Conservation (phyloP, 257 asterid genomes). For the Cynanchum wilfordii region DNA sequence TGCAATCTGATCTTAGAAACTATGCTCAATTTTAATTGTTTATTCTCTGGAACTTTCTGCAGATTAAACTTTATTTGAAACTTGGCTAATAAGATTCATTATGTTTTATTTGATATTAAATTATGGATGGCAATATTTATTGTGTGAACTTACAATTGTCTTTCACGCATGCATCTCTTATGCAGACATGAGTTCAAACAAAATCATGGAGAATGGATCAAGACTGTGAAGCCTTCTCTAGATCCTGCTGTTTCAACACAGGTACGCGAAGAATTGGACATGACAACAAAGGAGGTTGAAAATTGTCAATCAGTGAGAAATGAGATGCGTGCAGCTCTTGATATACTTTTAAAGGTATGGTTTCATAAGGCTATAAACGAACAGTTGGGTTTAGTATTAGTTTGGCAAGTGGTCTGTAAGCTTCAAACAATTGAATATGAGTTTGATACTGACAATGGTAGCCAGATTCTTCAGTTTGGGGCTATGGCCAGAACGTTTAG, state of each 20-base stretch:
- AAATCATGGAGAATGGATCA: slow-evolving; percentile 75
- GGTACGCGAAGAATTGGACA: slow-evolving; percentile 30
- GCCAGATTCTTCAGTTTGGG: not conserved
- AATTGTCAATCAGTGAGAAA: slow-evolving; percentile 54
- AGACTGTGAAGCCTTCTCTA: slow-evolving; percentile 54
- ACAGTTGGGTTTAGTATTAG: not conserved
- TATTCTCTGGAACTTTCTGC: not conserved
- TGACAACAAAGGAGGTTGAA: slow-evolving; percentile 54
- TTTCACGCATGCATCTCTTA: slow-evolving; percentile 7
- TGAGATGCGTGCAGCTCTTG: slow-evolving; percentile 72
- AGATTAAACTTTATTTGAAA: not conserved
- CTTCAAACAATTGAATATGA: not conserved
- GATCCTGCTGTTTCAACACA: slow-evolving; percentile 64
- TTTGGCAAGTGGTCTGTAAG: not conserved
- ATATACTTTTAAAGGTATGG: slow-evolving; percentile 68
- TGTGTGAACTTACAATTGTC: not conserved
- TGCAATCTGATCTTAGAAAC: slow-evolving; percentile 9
- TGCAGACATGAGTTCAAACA: slow-evolving; percentile 76
- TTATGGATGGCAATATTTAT: not conserved
- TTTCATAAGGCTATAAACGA: slow-evolving; percentile 5
- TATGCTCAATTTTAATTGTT: not conserved
- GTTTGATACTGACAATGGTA: not conserved
- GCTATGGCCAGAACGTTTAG: not conserved
- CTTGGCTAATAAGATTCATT: not conserved
- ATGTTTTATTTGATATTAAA: not conserved